Evolutionary conservation across 306 rosid species (phyloP).

Genomic region (Arachis stenosperma): DNA sequence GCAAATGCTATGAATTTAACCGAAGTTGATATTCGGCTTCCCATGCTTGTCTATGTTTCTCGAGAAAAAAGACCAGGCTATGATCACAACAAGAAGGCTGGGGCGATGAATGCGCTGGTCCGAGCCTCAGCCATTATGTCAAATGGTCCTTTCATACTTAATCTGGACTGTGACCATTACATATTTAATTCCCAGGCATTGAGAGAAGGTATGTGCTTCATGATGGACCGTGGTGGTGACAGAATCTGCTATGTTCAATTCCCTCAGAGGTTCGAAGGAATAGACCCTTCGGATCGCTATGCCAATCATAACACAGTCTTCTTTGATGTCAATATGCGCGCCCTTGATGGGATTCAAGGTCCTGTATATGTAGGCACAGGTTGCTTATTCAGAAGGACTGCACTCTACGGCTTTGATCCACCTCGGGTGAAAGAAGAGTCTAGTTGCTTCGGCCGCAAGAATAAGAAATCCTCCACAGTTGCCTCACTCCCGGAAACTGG

Average conservation of each 20-base stretch:
- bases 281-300: constrained; percentile 82
- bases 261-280: constrained; percentile 88
- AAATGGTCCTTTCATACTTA: constrained; percentile 79
- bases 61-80: constrained; percentile 86
- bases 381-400: constrained; percentile 71
- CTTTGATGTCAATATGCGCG: constrained; percentile 84
- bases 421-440: constrained; percentile 46
- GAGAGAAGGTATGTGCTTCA: constrained; percentile 89
- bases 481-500: constrained; percentile 59
- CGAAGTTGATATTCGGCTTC: constrained; percentile 81
- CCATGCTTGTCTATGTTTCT: constrained; percentile 79
- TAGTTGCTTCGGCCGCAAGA: constrained; percentile 60
- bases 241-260: constrained; percentile 68
- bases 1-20: constrained; percentile 50
- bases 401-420: constrained; percentile 82
- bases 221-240: constrained; percentile 87
- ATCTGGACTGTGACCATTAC: constrained; percentile 85
- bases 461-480: constrained; percentile 61
- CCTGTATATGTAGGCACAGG: constrained; percentile 87
- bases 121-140: constrained; percentile 85
- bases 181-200: constrained; percentile 67
- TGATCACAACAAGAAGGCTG: constrained; percentile 90
- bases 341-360: constrained; percentile 84
- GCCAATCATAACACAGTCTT: constrained; percentile 84
- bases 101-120: constrained; percentile 86